Evolutionary conservation across 306 rosid genomes (phyloP).

Genomic region (Vigna angularis): DNA sequence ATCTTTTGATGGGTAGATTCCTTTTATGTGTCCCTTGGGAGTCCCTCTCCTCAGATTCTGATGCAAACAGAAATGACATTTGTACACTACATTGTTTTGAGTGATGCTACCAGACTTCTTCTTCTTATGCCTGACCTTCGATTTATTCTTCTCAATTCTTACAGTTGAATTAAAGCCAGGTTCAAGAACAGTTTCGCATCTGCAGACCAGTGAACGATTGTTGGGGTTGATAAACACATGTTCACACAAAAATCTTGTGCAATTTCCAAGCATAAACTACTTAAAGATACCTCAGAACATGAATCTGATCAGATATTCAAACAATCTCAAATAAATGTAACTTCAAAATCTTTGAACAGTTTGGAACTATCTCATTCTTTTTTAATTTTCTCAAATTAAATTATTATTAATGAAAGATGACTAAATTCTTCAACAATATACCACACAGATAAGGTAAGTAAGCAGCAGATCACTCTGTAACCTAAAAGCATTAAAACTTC

Average conservation of each 20-base stretch:
- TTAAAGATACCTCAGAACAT: not conserved
- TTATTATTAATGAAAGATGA: not conserved
- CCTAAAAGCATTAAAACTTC: conserved; percentile 8
- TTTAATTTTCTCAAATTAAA: not conserved
- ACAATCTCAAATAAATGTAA: not conserved
- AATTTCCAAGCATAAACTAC: conserved; percentile 2
- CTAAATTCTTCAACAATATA: not conserved
- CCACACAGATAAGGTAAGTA: not conserved
- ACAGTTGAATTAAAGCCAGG: conserved; percentile 76
- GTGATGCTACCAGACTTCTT: conserved; percentile 45
- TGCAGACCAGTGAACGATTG: conserved; percentile 46
- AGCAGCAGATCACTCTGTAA: not conserved
- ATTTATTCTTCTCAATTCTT: conserved; percentile 65
- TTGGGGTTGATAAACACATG: not conserved
- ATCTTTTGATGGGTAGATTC: conserved; percentile 51
- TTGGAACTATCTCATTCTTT: not conserved
- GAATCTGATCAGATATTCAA: not conserved
- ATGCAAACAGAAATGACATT: conserved; percentile 70
- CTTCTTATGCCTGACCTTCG: conserved; percentile 47
- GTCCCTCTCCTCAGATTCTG: conserved; percentile 74
- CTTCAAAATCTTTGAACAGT: not conserved
- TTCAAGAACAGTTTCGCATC: conserved; percentile 81
- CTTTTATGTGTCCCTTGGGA: conserved; percentile 63
- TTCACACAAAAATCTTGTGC: not conserved
- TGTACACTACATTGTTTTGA: conserved; percentile 68